Evolutionary conservation across 176 grass and related monocot genomes (phyloP).

Genomic region (Musa acuminata): DNA sequence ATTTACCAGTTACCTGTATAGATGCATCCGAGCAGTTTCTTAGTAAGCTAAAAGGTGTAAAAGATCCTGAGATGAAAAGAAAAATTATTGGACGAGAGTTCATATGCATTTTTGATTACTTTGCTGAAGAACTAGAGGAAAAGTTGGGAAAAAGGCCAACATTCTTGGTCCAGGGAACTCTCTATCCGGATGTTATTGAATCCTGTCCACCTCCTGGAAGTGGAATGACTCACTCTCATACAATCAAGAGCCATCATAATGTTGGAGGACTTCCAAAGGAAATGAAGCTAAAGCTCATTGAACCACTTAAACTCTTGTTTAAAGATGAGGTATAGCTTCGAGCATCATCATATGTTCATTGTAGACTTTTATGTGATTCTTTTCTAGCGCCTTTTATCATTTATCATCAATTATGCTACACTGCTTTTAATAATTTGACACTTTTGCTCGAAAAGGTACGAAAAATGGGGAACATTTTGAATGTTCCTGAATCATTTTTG

Average conservation of each 20-base stretch:
- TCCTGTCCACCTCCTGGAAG: slow-evolving; percentile 82
- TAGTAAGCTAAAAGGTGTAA: slow-evolving; percentile 57
- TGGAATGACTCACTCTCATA: slow-evolving; percentile 73
- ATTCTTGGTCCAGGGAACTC: slow-evolving; percentile 77
- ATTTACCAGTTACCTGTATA: slow-evolving; percentile 72
- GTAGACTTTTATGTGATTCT: not conserved
- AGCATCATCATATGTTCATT: slow-evolving; percentile 3
- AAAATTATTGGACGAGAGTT: slow-evolving; percentile 88
- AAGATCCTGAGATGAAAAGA: slow-evolving; percentile 82
- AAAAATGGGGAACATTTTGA: slow-evolving; percentile 67
- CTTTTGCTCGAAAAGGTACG: slow-evolving; percentile 43
- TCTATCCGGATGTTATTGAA: slow-evolving; percentile 91
- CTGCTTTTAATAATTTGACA: not conserved
- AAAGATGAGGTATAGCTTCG: slow-evolving; percentile 59
- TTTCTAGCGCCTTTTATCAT: too few relatives aligned
- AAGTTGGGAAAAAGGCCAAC: slow-evolving; percentile 51
- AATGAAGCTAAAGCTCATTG: slow-evolving; percentile 82
- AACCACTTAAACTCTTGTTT: slow-evolving; percentile 78
- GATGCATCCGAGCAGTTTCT: slow-evolving; percentile 79
- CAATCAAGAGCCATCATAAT: slow-evolving; percentile 92
- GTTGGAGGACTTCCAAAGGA: slow-evolving; percentile 81
- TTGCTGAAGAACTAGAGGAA: slow-evolving; percentile 51
- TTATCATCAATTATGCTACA: not conserved
- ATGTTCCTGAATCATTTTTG: slow-evolving; percentile 82
- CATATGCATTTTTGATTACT: slow-evolving; percentile 77